These are phyloP conservation scores for Penicillium cataractarum DNA, from an alignment of 495 filamentous ascomycete species.

Conservation along the genomic window DNA sequence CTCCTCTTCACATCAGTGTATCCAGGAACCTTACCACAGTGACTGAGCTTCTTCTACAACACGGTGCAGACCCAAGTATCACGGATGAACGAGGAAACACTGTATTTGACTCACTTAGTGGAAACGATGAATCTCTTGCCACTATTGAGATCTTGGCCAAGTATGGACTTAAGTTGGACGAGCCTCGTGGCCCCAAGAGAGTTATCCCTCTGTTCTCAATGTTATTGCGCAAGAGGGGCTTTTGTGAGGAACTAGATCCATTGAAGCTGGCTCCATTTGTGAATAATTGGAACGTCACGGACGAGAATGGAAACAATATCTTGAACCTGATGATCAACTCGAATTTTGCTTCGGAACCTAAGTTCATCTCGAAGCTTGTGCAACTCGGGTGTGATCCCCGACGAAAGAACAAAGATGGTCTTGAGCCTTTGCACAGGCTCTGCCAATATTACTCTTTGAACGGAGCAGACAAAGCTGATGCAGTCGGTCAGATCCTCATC, in stretches of 20 bases:
- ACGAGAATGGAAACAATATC: slow-evolving; percentile 1
- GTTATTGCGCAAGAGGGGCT: not conserved
- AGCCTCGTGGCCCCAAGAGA: not conserved
- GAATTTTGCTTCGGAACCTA: too few relatives aligned
- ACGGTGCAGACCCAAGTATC: slow-evolving; percentile 3
- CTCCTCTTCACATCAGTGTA: slow-evolving; percentile 4
- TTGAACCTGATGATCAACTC: not conserved
- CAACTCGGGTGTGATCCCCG: slow-evolving; percentile 3
- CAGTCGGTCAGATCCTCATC: not conserved
- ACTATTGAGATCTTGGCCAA: slow-evolving; percentile 3
- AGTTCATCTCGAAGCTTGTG: not conserved
- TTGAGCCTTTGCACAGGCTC: slow-evolving; percentile 3
- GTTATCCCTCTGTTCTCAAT: not conserved
- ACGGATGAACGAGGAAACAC: not conserved
- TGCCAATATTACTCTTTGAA: not conserved
- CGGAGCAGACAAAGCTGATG: not conserved
- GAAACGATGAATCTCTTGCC: not conserved
- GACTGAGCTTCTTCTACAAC: not conserved
- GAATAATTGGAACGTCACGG: slow-evolving; percentile 2
- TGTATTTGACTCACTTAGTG: not conserved
- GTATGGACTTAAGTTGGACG: slow-evolving; percentile 2
- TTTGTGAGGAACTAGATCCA: not conserved
- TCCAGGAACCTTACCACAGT: not conserved
- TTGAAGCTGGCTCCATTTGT: not conserved
- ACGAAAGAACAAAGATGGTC: slow-evolving; percentile 3